A percentile compares a stretch with the other conserved stretches of the same genome.
These are phyloP conservation scores for Suillus subalutaceus DNA, from an alignment of 768 basidiomycete genomes.

Conservation along the genomic window DNA sequence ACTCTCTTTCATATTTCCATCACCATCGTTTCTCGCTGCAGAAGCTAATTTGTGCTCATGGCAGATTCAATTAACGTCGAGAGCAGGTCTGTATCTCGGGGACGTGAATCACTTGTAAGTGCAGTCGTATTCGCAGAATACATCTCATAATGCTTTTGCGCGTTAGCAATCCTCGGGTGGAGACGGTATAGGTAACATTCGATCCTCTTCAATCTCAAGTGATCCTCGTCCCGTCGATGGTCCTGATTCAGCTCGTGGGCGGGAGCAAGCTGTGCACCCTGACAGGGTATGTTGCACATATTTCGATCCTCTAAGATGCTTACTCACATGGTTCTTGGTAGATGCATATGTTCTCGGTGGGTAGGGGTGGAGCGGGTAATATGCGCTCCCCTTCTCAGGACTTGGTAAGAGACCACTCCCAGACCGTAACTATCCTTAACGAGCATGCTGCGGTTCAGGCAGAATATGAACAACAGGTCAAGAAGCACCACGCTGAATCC, in stretches of 20 bases:
- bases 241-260: conserved; percentile 54
- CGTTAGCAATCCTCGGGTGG: conserved; percentile 62
- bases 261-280: conserved; percentile 50
- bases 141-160: background rate
- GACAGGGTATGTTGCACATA: conserved; percentile 35
- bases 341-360: conserved; percentile 47
- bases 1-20: background rate
- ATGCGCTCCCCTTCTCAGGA: conserved; percentile 79
- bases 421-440: conserved; percentile 29
- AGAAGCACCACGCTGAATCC: conserved; percentile 31
- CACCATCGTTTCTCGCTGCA: background rate
- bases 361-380: conserved; percentile 86
- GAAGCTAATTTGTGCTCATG: conserved; percentile 20
- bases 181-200: conserved; percentile 73
- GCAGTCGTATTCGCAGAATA: background rate
- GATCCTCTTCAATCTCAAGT: conserved; percentile 47
- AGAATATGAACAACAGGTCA: conserved; percentile 25
- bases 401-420: conserved; percentile 22
- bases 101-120: conserved; percentile 62
- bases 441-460: conserved; percentile 28
- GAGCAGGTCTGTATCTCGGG: conserved; percentile 59
- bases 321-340: conserved; percentile 11
- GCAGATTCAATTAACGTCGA: conserved; percentile 20
- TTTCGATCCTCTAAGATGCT: conserved; percentile 1
- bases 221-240: conserved; percentile 45